Percentiles rank a stretch among this genome's conserved stretches.
Evolutionary conservation across 805 yeast species (phyloP).

Genomic region (Clavispora asparagi): DNA sequence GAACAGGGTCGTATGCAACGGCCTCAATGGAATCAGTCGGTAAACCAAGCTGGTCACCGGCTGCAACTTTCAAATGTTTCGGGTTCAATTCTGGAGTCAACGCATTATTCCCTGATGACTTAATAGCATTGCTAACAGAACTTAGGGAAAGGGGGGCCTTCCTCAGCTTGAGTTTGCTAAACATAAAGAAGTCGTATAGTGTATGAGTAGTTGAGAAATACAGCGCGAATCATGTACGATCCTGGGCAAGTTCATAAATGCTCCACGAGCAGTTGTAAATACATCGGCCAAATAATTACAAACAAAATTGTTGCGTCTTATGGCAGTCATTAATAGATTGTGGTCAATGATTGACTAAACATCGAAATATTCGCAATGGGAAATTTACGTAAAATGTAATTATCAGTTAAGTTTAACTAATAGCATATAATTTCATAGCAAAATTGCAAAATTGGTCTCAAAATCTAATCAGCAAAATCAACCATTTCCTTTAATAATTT

Average conservation of each 20-base stretch:
- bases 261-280: too few relatives aligned
- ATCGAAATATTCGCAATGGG: too few relatives aligned
- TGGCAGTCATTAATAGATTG: too few relatives aligned
- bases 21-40: conserved; percentile 59
- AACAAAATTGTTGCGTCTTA: too few relatives aligned
- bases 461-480: too few relatives aligned
- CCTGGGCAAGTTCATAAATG: background rate
- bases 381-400: too few relatives aligned
- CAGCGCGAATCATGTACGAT: background rate
- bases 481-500: too few relatives aligned
- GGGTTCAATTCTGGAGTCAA: conserved; percentile 32
- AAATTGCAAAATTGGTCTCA: too few relatives aligned
- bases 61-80: conserved; percentile 24
- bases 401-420: too few relatives aligned
- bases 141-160: conserved; percentile 39
- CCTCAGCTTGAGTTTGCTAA: conserved; percentile 32
- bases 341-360: too few relatives aligned
- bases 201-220: background rate
- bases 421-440: too few relatives aligned
- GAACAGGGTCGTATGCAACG: conserved; percentile 81
- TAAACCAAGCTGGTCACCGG: conserved; percentile 31
- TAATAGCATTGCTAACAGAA: conserved; percentile 38
- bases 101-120: conserved; percentile 23
- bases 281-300: too few relatives aligned
- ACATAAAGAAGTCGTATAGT: conserved; percentile 18